These are phyloP conservation scores for Phoenix dactylifera DNA, from an alignment of 176 grass and related monocot genomes.

Conservation along the genomic window DNA sequence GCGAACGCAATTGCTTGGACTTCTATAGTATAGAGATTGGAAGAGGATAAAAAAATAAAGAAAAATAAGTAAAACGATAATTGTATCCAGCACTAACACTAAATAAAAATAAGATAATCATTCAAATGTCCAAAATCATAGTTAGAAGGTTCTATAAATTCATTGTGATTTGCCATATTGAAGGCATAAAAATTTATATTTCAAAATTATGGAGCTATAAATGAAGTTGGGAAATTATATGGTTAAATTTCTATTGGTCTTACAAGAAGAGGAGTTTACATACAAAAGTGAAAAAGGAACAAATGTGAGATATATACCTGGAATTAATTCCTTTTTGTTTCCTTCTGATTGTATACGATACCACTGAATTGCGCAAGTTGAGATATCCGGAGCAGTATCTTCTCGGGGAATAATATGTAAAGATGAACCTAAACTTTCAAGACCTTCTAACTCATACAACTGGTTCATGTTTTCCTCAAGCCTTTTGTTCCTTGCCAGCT, in stretches of 20 bases:
- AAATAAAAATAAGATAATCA: too few relatives aligned
- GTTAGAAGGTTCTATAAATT: too few relatives aligned
- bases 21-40: too few relatives aligned
- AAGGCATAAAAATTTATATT: too few relatives aligned
- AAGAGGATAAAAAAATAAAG: too few relatives aligned
- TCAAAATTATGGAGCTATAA: too few relatives aligned
- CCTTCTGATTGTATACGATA: constrained; percentile 63
- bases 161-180: too few relatives aligned
- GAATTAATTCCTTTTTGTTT: constrained; percentile 77
- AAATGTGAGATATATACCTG: constrained; percentile 41
- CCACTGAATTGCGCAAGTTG: constrained; percentile 63
- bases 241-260: not conserved
- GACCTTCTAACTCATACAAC: constrained; percentile 54
- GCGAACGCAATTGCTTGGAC: too few relatives aligned
- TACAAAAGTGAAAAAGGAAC: not conserved
- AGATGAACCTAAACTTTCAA: constrained; percentile 73
- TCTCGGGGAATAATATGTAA: constrained; percentile 40
- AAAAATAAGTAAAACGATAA: too few relatives aligned
- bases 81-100: too few relatives aligned
- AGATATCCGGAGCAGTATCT: constrained; percentile 36
- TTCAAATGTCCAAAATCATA: too few relatives aligned
- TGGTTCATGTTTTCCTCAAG: constrained; percentile 22
- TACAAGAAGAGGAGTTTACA: not conserved
- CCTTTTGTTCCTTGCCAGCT: constrained; percentile 51
- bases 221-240: not conserved